phyloP scores from a whole-genome alignment of 495 filamentous ascomycete genomes.

The Aspergillus sparsus region DNA sequence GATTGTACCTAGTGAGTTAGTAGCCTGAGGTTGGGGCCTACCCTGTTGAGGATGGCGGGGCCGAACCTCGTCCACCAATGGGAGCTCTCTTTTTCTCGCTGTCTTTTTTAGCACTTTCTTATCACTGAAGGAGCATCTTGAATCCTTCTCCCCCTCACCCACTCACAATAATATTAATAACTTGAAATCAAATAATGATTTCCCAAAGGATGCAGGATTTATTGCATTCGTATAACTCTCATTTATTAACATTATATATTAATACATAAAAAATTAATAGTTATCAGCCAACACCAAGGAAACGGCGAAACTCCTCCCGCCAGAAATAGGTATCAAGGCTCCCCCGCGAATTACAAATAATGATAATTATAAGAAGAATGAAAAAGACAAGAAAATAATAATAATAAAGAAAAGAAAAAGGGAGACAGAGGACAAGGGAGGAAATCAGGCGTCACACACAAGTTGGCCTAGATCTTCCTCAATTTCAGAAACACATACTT shows the following conservation, averaged over 20 bases:
- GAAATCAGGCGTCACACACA: too few species aligned
- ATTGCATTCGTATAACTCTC: too few species aligned
- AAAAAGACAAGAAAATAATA: neutral
- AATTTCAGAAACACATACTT: constrained; percentile 16
- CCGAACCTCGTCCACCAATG: constrained; percentile 10
- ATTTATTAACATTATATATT: too few species aligned
- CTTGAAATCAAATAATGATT: too few species aligned
- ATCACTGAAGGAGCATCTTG: too few species aligned
- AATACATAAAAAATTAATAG: too few species aligned
- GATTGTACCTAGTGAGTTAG: neutral
- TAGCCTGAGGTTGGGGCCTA: too few species aligned
- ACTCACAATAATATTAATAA: too few species aligned
- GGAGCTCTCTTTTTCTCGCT: neutral
- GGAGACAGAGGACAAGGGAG: neutral
- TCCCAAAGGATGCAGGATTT: too few species aligned
- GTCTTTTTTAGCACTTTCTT: too few species aligned
- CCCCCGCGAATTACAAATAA: neutral
- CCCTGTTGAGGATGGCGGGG: constrained; percentile 2
- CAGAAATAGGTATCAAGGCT: neutral
- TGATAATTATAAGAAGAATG: neutral
- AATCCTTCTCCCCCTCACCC: too few species aligned
- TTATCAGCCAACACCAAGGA: too few species aligned
- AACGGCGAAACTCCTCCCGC: neutral
- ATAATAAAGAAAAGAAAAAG: neutral
- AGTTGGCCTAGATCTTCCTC: constrained; percentile 4